Conservation (phyloP, 345 rosid species). For the Rhizophora mangle region DNA sequence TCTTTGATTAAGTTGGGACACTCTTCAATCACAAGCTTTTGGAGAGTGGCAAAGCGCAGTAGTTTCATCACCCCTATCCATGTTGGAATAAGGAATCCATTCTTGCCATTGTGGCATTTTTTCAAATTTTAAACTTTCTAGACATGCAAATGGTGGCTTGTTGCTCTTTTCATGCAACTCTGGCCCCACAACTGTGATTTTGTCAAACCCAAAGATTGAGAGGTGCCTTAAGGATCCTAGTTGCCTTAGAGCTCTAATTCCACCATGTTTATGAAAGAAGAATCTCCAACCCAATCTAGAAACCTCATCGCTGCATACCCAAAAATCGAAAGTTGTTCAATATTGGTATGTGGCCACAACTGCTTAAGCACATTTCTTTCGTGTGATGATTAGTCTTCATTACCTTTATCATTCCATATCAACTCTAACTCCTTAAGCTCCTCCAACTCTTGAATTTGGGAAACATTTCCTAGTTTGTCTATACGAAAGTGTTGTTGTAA, state of each 20-base stretch:
- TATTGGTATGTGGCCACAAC: background rate
- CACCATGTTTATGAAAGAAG: background rate
- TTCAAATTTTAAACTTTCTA: background rate
- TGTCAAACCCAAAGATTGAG: background rate
- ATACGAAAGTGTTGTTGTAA: background rate
- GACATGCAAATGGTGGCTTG: background rate
- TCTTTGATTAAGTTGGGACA: background rate
- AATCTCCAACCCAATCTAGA: slow-evolving; percentile 10
- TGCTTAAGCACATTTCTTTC: background rate
- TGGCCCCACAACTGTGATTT: background rate
- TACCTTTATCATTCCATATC: background rate
- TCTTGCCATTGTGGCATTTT: background rate
- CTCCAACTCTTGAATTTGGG: background rate
- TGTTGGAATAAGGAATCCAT: background rate
- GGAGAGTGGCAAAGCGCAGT: slow-evolving; percentile 2
- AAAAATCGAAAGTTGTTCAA: background rate
- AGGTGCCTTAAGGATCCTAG: background rate
- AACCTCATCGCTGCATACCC: slow-evolving; percentile 9
- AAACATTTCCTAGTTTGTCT: background rate
- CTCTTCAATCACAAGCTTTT: background rate
- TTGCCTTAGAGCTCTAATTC: background rate
- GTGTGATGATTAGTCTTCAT: too few species aligned
- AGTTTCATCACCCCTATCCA: background rate
- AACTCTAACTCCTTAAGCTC: background rate
- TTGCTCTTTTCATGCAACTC: background rate